Evolutionary conservation across 192 early-diverging fungal species (phyloP), one percentile per base, ranked within the genome.

Genomic region (Mortierella alpina): DNA sequence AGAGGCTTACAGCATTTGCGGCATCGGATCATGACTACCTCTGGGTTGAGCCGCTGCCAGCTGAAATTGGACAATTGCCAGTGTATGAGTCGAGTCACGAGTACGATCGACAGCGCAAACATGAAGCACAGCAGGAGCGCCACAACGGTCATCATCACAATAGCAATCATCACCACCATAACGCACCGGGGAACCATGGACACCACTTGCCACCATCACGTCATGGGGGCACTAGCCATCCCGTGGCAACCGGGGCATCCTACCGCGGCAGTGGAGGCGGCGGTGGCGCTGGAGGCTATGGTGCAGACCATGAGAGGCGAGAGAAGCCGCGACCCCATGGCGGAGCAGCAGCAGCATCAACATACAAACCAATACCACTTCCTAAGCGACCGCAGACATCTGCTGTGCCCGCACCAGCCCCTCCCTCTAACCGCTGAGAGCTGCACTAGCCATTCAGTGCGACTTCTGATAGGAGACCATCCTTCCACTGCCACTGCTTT

Each of bases 1-100:
- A 88, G 53, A 77, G 97, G 49, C 75, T 91, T 10, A 90, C 91
- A 0, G 96, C 96, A 1, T 86, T 86, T 31, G 82, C 89, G 7
- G 96, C 95, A 12, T 84, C 97, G 9, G 90, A 93, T 22, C 93
- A 96, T 73, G 89, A 91, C 23, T 94, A 95, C 71, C 96, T 98
- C 56, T 93, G 87, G 73, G 86, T 88, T 1, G 78, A 87, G 57
- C 93, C 93, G 18, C 80, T 92, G 40, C 93, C 94, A 10, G 90
- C 93, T 7, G 88, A 91, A 22, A 90, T 89, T 22, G 83, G 85
- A 80, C 58, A 41, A 42, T 11, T 42, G 23, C 53, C 63, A 50
- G 88, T 86, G 55, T 95, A 93, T 60, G 91, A 93, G 72, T 86
- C 93, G 40, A 91, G 89, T 55, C 94, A 95, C 74, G 94, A 95